Base-by-base conservation (phyloP, 164 flowering plant species). In the Magnolia changhungtana region DNA sequence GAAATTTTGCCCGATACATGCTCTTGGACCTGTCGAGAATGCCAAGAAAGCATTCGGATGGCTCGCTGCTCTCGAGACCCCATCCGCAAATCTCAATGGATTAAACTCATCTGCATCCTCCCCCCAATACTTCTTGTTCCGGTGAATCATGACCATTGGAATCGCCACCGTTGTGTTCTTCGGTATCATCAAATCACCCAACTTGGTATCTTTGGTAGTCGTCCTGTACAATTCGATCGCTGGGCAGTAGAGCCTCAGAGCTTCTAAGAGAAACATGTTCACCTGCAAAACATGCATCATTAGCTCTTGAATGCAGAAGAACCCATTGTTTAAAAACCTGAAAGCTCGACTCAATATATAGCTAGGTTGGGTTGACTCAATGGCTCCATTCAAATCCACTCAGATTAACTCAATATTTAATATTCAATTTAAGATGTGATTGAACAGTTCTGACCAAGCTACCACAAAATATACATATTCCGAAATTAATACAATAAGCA, bases 81-180 rank as follows among this genome's bases (percentile, higher is more conserved):
- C 87, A 27, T 86, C 72, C 0, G 63, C 10, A 59, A 88, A 88
- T 74, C 89, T 75, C 66, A 63, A 4, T 5, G 88, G 90, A 20
- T 85, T 86, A 78, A 88, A 86, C 61, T 83, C 79, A 27, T 77
- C 76, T n/a, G 86, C 87, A 65, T 87, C 89, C 61, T 80, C 77
- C 19, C 87, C 87, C 89, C 89, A 87, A 61, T 75, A 71, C 63
- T 77, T 77, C 69, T 75, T 69, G 67, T 73, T 55, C 19, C 78
- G 49, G 16, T 84, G 86, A 19, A 84, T 75, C 73, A 61, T 67
- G 19, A 70, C 1, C 1, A 83, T 5, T 0, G 86, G 85, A 45
- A 87, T 69, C 4, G 63, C 4, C 31, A 85, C 4, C 0, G 3
- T 1, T 8, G 80, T 75, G 13, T 52, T 84, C 5, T 74, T 72